Conservation (phyloP, 306 rosid genomes). For the Malus fusca region DNA sequence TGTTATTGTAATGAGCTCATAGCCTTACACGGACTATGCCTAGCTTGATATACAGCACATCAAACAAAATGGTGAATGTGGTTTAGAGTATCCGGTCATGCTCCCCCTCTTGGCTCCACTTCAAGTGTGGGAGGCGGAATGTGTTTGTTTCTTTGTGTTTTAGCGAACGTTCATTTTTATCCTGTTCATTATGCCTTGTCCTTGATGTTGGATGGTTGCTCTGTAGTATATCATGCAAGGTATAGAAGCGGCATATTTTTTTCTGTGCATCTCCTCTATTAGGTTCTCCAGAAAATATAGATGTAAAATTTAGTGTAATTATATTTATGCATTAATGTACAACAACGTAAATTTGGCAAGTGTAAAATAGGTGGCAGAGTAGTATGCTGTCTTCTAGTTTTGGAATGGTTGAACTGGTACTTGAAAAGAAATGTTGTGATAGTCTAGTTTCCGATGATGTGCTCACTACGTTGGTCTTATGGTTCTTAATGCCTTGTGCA, state of each 20-base stretch:
- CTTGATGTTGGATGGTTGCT: background rate
- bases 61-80: background rate
- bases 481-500: slow-evolving; percentile 13
- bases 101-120: background rate
- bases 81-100: background rate
- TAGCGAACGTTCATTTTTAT: background rate
- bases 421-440: background rate
- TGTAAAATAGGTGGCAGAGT: background rate
- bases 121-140: background rate
- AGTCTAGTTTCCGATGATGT: background rate
- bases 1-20: background rate
- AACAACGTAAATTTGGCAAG: no score
- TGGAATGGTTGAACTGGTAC: background rate
- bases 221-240: background rate
- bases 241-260: background rate
- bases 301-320: background rate
- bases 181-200: background rate
- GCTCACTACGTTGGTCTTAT: background rate
- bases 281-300: background rate
- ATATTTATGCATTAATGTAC: background rate
- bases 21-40: background rate
- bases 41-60: background rate
- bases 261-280: background rate
- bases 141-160: background rate
- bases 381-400: background rate